Base-by-base conservation (phyloP, 768 basidiomycete genomes). In the Albatrellus ellisii region DNA sequence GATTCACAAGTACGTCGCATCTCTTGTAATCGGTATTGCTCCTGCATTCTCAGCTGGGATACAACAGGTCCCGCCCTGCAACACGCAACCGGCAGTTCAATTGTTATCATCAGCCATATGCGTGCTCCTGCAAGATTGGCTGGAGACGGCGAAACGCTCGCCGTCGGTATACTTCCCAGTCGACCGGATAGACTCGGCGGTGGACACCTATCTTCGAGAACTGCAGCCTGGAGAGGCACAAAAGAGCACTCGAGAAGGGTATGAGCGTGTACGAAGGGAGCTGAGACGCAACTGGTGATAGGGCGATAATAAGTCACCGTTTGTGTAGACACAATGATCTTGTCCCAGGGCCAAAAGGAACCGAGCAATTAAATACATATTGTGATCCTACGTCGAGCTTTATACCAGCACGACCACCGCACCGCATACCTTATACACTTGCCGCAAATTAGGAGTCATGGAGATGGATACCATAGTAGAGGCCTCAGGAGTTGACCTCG, bases 41-140 rank as follows among this genome's bases (percentile, higher is more conserved):
- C 34, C 17, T 20, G 6, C 21, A 17, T 39, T 45, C 39, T 35
- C 24, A 35, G 26, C 32, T 36, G 20, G 17, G 26, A 26, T 7
- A 18, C 36, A 1, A 4, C 48, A 87, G 83, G 71, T 87, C 17
- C 82, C 86, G 12, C 84, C 86, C 6, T 90, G 87, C 66, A 84
- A 86, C 54, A 73, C 75, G 36, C 85, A 85, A 53, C 68, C 66
- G 26, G 84, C 83, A 46, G 80, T 87, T 3, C 83, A 88, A 54
- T 70, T 76, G 29, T 73, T 89, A 43, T 86, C 85, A 0, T 70
- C 79, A 6, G 86, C 88, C 52, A 85, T 90, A 54, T 83, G 86
- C 29, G 61, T 85, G 29, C 66, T 90, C n/a, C 59, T 90, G 14
- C 67, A 64, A 17, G 86, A 89, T 52, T 90, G 87, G 87, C 55